A percentile compares a stretch with the other conserved stretches of the same genome.
These are phyloP conservation scores for Candida pini DNA, from an alignment of 805 yeast species.

Conservation along the genomic window DNA sequence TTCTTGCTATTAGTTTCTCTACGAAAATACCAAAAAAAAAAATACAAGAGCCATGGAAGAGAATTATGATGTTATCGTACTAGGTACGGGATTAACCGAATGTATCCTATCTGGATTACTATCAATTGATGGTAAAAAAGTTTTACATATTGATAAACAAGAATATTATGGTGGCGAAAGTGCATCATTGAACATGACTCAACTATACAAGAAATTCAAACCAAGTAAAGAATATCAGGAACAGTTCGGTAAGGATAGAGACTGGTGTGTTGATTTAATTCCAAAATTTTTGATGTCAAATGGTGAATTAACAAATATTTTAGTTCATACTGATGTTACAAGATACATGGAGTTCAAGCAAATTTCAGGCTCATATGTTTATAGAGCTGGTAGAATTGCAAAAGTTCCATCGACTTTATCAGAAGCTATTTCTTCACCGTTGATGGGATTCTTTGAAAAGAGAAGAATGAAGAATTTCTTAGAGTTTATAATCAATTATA, in stretches of 20 bases:
- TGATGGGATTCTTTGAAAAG: slow-evolving; percentile 95
- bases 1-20: too few species aligned
- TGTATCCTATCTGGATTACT: slow-evolving; percentile 90
- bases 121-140: slow-evolving; percentile 98
- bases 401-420: slow-evolving; percentile 90
- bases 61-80: slow-evolving; percentile 91
- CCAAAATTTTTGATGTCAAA: slow-evolving; percentile 97
- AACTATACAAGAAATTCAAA: slow-evolving; percentile 79
- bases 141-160: slow-evolving; percentile 91
- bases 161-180: slow-evolving; percentile 95
- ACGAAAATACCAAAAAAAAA: too few species aligned
- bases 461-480: slow-evolving; percentile 89
- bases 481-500: slow-evolving; percentile 78
- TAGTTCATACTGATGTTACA: slow-evolving; percentile 94
- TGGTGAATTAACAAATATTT: slow-evolving; percentile 93
- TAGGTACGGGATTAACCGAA: slow-evolving; percentile 94
- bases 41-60: slow-evolving; percentile 66
- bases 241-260: slow-evolving; percentile 84
- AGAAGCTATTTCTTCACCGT: slow-evolving; percentile 86
- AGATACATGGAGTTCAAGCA: slow-evolving; percentile 94
- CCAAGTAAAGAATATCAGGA: slow-evolving; percentile 69
- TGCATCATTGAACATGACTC: slow-evolving; percentile 71
- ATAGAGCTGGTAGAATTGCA: slow-evolving; percentile 82
- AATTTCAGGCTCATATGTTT: slow-evolving; percentile 92
- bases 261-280: slow-evolving; percentile 96